Conservation (phyloP, 352 stramenopile species). For the Pythium oligandrum region DNA sequence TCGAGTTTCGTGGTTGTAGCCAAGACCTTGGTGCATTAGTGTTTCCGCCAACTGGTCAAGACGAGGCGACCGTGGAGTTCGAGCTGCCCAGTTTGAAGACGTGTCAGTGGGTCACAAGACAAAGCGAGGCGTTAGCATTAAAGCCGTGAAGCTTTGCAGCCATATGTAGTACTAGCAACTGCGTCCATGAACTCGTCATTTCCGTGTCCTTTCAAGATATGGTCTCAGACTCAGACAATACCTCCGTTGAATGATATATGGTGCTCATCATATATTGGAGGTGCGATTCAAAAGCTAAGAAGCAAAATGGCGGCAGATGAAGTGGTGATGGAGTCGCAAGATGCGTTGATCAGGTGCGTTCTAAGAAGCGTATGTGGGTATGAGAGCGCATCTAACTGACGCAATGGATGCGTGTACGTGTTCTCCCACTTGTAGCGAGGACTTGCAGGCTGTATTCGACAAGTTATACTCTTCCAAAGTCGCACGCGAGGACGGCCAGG, state of each 20-base stretch:
- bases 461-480: conserved; percentile 42
- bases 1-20: too few species aligned
- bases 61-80: too few species aligned
- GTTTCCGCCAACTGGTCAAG: not conserved
- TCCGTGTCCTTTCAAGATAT: conserved; percentile 14
- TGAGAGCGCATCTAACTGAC: not conserved
- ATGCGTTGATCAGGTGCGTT: not conserved
- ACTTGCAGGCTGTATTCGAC: conserved; percentile 14
- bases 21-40: not conserved
- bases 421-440: not conserved
- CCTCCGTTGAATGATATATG: conserved; percentile 10
- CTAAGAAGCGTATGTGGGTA: too few species aligned
- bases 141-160: too few species aligned
- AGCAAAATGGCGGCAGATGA: conserved; percentile 24
- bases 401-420: not conserved
- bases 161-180: too few species aligned
- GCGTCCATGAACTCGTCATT: not conserved
- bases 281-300: not conserved
- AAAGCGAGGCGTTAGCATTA: too few species aligned
- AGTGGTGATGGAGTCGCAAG: conserved; percentile 14
- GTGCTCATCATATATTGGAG: too few species aligned
- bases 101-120: too few species aligned
- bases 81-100: too few species aligned
- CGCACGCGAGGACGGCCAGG: conserved; percentile 7
- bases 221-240: not conserved